Conservation (phyloP, 1,139 yeast species). For the Hanseniaspora gamundiae region DNA sequence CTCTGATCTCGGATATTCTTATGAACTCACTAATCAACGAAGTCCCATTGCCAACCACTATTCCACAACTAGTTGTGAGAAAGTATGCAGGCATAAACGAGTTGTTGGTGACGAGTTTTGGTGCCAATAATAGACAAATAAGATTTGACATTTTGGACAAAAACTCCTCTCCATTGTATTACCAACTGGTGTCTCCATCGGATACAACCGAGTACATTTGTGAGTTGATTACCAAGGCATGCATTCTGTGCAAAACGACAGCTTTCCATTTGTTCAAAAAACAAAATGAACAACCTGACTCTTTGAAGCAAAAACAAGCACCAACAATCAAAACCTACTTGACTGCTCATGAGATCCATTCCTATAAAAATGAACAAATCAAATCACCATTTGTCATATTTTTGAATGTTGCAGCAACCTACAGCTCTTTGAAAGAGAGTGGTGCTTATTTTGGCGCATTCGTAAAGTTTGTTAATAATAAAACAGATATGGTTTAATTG, state of each 20-base stretch:
- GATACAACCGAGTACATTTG: slow-evolving; percentile 37
- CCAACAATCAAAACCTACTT: slow-evolving; percentile 35
- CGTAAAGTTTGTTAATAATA: slow-evolving; percentile 27
- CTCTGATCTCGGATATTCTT: slow-evolving; percentile 64
- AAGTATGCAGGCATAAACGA: slow-evolving; percentile 60
- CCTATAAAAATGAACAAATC: slow-evolving; percentile 46
- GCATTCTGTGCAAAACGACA: slow-evolving; percentile 62
- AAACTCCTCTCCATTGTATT: slow-evolving; percentile 12
- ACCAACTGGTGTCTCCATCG: slow-evolving; percentile 21
- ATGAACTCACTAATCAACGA: slow-evolving; percentile 87
- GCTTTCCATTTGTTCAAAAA: slow-evolving; percentile 75
- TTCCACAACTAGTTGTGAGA: slow-evolving; percentile 59
- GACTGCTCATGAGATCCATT: slow-evolving; percentile 63
- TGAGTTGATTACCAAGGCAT: slow-evolving; percentile 63
- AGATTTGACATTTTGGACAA: slow-evolving; percentile 21
- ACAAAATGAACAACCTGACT: no score
- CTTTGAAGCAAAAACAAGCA: neutral
- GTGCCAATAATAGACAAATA: slow-evolving; percentile 20
- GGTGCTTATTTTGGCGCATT: slow-evolving; percentile 37
- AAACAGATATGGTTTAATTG: slow-evolving; percentile 12
- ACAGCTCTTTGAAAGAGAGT: slow-evolving; percentile 26
- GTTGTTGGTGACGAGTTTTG: slow-evolving; percentile 36
- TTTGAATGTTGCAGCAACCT: slow-evolving; percentile 38
- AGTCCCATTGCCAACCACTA: slow-evolving; percentile 51
- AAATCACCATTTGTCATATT: slow-evolving; percentile 55